Evolutionary conservation across 371 early-diverging fungal genomes (phyloP).

Genomic region (Mucor plumbeus): DNA sequence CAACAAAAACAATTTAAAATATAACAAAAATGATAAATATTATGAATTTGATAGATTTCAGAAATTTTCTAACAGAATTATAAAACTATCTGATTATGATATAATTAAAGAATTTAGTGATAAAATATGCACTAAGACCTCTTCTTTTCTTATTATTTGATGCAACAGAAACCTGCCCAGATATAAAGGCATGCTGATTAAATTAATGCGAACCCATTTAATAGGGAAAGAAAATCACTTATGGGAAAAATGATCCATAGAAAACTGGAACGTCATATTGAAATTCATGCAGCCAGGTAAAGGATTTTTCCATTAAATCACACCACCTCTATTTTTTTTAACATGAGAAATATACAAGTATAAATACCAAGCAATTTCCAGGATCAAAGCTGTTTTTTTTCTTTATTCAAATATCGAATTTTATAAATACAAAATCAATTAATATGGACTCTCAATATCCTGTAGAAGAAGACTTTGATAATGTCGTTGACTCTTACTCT

Average conservation of each 20-base stretch:
- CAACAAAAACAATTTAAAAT: too few species aligned
- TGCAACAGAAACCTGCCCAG: not conserved
- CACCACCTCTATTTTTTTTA: not conserved
- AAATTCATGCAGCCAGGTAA: slow-evolving; percentile 1
- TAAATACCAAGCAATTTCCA: not conserved
- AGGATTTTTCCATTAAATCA: slow-evolving; percentile 10
- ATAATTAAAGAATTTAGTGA: too few species aligned
- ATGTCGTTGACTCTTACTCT: slow-evolving; percentile 43
- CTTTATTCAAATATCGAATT: slow-evolving; percentile 7
- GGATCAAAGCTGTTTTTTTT: not conserved
- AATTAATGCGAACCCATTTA: not conserved
- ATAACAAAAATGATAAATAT: too few species aligned
- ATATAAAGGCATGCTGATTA: not conserved
- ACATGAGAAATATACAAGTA: not conserved
- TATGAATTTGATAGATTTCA: too few species aligned
- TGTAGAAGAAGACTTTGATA: slow-evolving; percentile 42
- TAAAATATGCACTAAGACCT: not conserved
- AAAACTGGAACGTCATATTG: slow-evolving; percentile 4
- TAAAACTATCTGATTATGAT: too few species aligned
- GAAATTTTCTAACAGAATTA: too few species aligned
- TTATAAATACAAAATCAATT: not conserved
- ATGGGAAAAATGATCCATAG: slow-evolving; percentile 3
- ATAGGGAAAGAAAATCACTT: not conserved
- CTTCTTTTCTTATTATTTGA: not conserved
- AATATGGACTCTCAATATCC: slow-evolving; percentile 47